Percentiles rank a stretch among this genome's conserved stretches.
Conservation (phyloP, 306 rosid genomes). For the Spatholobus suberectus region DNA sequence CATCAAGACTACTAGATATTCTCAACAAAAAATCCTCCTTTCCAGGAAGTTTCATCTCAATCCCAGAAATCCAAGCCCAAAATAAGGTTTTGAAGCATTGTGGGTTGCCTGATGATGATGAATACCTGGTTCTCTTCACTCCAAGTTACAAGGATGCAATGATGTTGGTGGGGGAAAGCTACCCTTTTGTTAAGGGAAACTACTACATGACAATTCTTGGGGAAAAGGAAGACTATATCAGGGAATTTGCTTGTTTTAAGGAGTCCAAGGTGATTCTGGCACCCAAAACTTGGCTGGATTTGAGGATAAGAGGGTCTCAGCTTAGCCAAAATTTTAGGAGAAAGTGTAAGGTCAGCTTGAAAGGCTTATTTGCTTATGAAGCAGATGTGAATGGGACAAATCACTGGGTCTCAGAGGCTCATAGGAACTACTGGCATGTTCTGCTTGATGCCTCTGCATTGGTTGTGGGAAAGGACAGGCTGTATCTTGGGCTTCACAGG, state of each 20-base stretch:
- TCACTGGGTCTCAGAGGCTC: constrained; percentile 91
- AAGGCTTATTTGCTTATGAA: constrained; percentile 79
- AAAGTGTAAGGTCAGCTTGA: constrained; percentile 75
- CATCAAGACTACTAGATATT: constrained; percentile 81
- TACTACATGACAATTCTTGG: constrained; percentile 63
- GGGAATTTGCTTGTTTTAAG: constrained; percentile 67
- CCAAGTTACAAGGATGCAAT: constrained; percentile 66
- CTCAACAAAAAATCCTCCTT: constrained; percentile 70
- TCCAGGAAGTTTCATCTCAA: constrained; percentile 79
- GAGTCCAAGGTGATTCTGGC: constrained; percentile 64
- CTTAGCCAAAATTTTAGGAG: constrained; percentile 77
- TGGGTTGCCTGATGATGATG: constrained; percentile 70
- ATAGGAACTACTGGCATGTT: constrained; percentile 82
- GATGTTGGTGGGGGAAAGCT: constrained; percentile 79
- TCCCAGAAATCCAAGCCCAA: constrained; percentile 74
- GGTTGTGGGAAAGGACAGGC: constrained; percentile 64
- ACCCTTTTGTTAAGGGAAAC: constrained; percentile 70
- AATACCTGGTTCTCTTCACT: constrained; percentile 74
- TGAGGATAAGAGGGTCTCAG: constrained; percentile 82
- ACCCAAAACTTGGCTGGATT: constrained; percentile 68
- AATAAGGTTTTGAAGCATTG: constrained; percentile 75
- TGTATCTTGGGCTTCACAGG: constrained; percentile 70
- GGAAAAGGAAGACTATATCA: constrained; percentile 58
- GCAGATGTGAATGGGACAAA: constrained; percentile 69
- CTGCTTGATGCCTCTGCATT: constrained; percentile 78